Evolutionary conservation across 495 filamentous ascomycete species (phyloP).

Genomic region (Chaetomidium leptoderma): DNA sequence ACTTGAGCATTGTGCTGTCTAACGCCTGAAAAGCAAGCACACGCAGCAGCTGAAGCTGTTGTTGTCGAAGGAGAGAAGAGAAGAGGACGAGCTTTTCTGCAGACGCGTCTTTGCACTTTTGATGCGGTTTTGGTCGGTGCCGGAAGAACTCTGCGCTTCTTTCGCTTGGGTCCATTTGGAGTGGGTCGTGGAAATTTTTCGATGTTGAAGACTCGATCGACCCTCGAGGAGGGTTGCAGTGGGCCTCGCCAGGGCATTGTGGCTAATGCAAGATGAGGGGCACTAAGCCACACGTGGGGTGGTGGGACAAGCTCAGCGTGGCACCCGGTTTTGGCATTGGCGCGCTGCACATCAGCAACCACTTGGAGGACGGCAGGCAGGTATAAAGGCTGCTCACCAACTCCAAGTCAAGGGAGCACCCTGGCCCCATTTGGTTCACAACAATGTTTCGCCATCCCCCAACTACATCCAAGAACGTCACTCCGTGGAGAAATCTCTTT

Average conservation of each 20-base stretch:
- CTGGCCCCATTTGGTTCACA: constrained; percentile 7
- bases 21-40: not conserved
- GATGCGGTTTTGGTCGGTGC: constrained; percentile 7
- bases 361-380: constrained; percentile 7
- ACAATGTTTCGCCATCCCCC: constrained; percentile 12
- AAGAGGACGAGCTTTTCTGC: not conserved
- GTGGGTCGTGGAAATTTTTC: constrained; percentile 3
- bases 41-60: not conserved
- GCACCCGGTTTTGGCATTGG: constrained; percentile 9
- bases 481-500: not conserved
- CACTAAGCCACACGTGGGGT: constrained; percentile 8
- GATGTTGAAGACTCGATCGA: not conserved
- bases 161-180: not conserved
- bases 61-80: not conserved
- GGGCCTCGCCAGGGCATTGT: not conserved
- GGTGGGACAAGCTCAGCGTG: constrained; percentile 1
- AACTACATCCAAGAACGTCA: constrained; percentile 2
- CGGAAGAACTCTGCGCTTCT: constrained; percentile 17
- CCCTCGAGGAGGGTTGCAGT: not conserved
- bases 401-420: constrained; percentile 15
- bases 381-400: constrained; percentile 26
- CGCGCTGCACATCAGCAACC: constrained; percentile 2
- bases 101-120: constrained; percentile 12
- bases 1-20: constrained; percentile 7
- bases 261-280: constrained; percentile 6